Percentiles rank a stretch among this genome's conserved stretches.
These are phyloP conservation scores for Stygiomarasmius scandens DNA, from an alignment of 1,284 basidiomycete genomes.

Conservation along the genomic window DNA sequence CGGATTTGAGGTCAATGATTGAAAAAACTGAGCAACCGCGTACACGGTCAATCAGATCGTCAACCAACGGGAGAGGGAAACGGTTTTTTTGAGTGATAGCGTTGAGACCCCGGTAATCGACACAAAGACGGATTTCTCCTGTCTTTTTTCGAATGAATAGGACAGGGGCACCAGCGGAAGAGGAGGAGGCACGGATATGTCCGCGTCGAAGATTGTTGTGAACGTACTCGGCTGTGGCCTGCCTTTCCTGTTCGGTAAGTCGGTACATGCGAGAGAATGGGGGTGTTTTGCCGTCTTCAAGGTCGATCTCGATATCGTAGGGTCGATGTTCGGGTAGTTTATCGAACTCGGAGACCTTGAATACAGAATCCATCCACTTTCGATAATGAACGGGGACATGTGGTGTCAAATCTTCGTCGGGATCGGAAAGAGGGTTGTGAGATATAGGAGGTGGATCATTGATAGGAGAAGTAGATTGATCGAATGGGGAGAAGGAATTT, in stretches of 20 bases:
- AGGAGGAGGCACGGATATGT: conserved; percentile 2
- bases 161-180: conserved; percentile 4
- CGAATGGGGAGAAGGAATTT: neutral
- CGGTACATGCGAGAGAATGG: conserved; percentile 10
- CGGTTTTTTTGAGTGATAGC: conserved; percentile 5
- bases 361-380: conserved; percentile 7
- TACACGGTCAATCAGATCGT: neutral
- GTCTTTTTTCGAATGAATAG: conserved; percentile 10
- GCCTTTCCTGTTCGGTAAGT: conserved; percentile 4
- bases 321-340: conserved; percentile 7
- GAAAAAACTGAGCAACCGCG: neutral
- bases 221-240: conserved; percentile 10
- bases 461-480: neutral
- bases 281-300: conserved; percentile 12
- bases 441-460: neutral
- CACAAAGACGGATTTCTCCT: conserved; percentile 8
- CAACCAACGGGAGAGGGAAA: conserved; percentile 1
- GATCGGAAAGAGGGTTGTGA: neutral
- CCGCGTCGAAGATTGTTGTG: conserved; percentile 2
- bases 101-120: neutral
- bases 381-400: neutral
- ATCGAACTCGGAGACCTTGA: conserved; percentile 9
- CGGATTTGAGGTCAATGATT: conserved; percentile 1
- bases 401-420: neutral
- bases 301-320: conserved; percentile 12